Evolutionary conservation across 2,329 filamentous ascomycete species (phyloP).

Genomic region (Trichoderma semiorbis): DNA sequence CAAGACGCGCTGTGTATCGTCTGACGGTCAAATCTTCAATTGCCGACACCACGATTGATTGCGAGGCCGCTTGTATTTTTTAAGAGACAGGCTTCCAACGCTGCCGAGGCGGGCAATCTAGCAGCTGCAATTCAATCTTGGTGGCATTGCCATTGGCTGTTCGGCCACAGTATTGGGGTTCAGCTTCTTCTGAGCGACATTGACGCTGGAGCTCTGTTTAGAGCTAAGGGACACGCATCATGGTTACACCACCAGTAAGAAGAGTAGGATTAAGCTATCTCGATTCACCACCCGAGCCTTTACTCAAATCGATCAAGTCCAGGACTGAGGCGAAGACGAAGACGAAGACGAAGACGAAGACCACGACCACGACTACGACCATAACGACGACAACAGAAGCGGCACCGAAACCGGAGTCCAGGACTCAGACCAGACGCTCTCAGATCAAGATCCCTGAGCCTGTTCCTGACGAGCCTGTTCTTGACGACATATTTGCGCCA

Average conservation of each 20-base stretch:
- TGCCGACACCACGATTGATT: not conserved
- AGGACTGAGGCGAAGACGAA: not conserved
- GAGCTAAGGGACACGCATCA: not conserved
- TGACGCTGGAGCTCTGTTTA: not conserved
- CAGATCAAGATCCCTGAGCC: not conserved
- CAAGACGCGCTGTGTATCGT: constrained; percentile 9
- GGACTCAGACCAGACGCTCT: not conserved
- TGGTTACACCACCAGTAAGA: not conserved
- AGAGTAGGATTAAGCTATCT: not conserved
- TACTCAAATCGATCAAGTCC: not conserved
- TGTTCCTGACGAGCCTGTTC: not conserved
- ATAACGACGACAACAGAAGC: not conserved
- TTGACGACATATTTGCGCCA: constrained; percentile 20
- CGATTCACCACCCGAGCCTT: not conserved
- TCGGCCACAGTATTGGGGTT: not conserved
- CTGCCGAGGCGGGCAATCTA: not conserved
- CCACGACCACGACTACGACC: not conserved
- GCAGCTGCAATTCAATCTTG: not conserved
- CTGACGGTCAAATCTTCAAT: not conserved
- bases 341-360: not conserved
- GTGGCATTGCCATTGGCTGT: not conserved
- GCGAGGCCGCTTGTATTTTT: not conserved
- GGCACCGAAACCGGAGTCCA: not conserved
- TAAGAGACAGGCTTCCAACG: not conserved
- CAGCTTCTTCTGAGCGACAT: not conserved